Evolutionary conservation across 805 yeast species (phyloP), one percentile per base, ranked within the genome.

Genomic region (Hanseniaspora thailandica): DNA sequence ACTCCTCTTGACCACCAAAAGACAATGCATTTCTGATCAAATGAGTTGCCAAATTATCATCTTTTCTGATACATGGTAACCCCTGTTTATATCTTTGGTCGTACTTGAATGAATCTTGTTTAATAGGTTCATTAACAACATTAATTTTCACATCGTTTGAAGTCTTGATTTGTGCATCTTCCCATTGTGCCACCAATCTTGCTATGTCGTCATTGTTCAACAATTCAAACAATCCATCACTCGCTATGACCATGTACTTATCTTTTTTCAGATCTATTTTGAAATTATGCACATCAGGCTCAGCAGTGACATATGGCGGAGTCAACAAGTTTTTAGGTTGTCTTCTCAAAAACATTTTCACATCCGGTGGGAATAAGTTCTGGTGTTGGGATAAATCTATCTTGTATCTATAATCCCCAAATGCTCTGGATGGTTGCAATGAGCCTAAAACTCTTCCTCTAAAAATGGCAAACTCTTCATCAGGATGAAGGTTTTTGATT

Each of bases 221-320:
- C 78, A 90, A 76, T 66, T 93, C 98, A 67, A 82, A 93, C 49
- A 93, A 72, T 0, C 98, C 98, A 69, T 93, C 98, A 20, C 94
- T 81, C 0, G 90, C 98, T 77, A 93, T 72, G 31, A 93, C 95
- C 65, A 93, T 69, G 61, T 93, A 93, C 63, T 87, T 93, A 58
- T 85, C 81, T 58, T 82, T 78, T 20, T 75, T 71, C 0, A 88
- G 83, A 48, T 75, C 75, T 47, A 89, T 76, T 61, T 81, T 79
- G 12, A 89, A 83, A 2, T 95, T 81, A 2, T 96, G 84, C 25
- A 89, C 75, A 28, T 84, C 95, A 0, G 98, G 98, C 65, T 84
- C 89, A 0, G 98, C 97, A 1, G 98, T 93, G 35, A 93, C 97
- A 66, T 93, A 93, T 0, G 98, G 98, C 3, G 98, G 98, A 1